phyloP scores from a whole-genome alignment of 2,329 filamentous ascomycete genomes.

The Phyllosticta citrichinensis region DNA sequence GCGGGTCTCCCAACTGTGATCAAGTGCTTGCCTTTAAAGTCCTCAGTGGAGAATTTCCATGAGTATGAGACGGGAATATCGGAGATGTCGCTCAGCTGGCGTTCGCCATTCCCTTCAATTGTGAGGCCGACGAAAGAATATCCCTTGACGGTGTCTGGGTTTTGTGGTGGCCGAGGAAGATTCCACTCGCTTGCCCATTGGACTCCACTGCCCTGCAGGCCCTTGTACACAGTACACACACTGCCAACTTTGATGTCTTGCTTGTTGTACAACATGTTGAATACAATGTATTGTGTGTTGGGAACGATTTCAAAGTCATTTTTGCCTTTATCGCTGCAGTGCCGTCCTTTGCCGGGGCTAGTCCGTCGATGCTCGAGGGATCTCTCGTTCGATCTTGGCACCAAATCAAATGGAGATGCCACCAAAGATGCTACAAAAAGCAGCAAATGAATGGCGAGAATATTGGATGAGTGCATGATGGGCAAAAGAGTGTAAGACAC shows the following conservation, averaged over 20 bases:
- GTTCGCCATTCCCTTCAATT: conserved; percentile 31
- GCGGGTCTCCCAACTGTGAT: not conserved
- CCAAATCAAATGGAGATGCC: not conserved
- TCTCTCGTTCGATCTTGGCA: not conserved
- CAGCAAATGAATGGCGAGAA: not conserved
- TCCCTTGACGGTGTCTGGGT: conserved; percentile 29
- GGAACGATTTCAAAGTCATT: conserved; percentile 19
- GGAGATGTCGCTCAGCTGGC: conserved; percentile 27
- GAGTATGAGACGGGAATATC: conserved; percentile 32
- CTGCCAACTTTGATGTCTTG: conserved; percentile 26
- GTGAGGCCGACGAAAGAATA: conserved; percentile 38
- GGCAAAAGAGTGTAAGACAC: not conserved
- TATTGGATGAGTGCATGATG: not conserved
- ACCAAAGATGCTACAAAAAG: not conserved
- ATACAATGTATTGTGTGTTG: conserved; percentile 36
- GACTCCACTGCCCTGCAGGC: conserved; percentile 25
- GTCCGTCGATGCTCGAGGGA: not conserved
- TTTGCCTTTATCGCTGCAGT: conserved; percentile 16
- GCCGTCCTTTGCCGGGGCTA: conserved; percentile 6
- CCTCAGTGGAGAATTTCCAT: conserved; percentile 27
- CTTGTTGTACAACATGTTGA: conserved; percentile 37
- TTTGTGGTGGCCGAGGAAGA: conserved; percentile 23
- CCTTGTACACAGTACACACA: conserved; percentile 32
- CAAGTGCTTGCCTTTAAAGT: conserved; percentile 24
- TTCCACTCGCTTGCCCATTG: conserved; percentile 31